A percentile compares a stretch with the other conserved stretches of the same genome.
phyloP scores from a whole-genome alignment of 176 grass and related monocot species.

The Bromus sterilis region DNA sequence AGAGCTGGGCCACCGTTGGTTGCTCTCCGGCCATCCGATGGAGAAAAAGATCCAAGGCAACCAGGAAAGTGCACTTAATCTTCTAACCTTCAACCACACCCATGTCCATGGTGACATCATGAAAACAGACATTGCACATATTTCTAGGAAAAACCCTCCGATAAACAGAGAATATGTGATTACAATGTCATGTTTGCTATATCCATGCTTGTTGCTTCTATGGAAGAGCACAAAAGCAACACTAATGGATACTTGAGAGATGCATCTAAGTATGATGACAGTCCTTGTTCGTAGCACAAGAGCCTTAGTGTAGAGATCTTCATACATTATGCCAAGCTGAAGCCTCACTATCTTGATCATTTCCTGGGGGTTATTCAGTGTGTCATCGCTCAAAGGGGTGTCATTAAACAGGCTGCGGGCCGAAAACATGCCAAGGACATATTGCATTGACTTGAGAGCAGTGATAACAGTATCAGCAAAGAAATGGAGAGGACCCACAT shows the following conservation, averaged over 20 bases:
- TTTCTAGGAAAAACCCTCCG: background rate
- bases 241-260: background rate
- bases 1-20: background rate
- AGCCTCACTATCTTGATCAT: background rate
- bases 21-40: background rate
- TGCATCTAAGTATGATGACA: background rate
- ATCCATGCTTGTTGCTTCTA: background rate
- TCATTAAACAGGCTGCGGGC: too few species aligned
- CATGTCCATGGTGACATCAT: constrained; percentile 16
- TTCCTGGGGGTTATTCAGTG: background rate
- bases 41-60: background rate
- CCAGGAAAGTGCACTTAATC: background rate
- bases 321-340: background rate
- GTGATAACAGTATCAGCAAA: too few species aligned
- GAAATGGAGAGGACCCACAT: too few species aligned
- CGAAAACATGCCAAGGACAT: too few species aligned
- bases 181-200: background rate
- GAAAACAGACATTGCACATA: background rate
- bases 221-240: background rate
- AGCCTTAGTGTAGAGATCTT: background rate
- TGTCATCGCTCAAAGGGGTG: too few species aligned
- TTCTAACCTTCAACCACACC: background rate
- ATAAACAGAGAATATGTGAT: constrained; percentile 9
- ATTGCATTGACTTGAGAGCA: too few species aligned
- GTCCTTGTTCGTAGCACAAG: background rate